A percentile compares a stretch with the other conserved stretches of the same genome.
Conservation (phyloP, 352 stramenopile genomes). For the Phytophthora citricola region DNA sequence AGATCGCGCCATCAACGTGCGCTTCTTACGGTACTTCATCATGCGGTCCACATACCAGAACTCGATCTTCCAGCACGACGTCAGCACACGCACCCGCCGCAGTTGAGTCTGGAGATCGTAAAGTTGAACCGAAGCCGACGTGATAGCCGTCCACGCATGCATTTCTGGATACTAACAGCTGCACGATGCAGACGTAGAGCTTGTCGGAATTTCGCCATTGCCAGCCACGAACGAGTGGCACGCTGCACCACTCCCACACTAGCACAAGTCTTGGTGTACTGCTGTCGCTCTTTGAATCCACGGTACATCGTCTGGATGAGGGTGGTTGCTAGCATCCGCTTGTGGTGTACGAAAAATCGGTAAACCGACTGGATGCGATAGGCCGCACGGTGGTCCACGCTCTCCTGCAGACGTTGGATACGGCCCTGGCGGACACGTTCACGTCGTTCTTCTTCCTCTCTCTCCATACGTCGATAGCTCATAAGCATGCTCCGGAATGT, state of each 20-base stretch:
- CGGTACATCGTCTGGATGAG: conserved; percentile 40
- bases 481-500: conserved; percentile 42
- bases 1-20: conserved; percentile 32
- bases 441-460: conserved; percentile 33
- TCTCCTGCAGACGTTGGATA: conserved; percentile 32
- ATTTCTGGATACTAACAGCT: conserved; percentile 55
- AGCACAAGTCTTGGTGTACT: conserved; percentile 15
- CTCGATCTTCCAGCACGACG: conserved; percentile 62
- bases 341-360: conserved; percentile 33
- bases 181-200: conserved; percentile 30
- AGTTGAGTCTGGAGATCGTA: conserved; percentile 48
- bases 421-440: conserved; percentile 34
- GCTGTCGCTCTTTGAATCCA: conserved; percentile 25
- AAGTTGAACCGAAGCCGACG: conserved; percentile 52
- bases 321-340: conserved; percentile 28
- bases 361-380: conserved; percentile 40
- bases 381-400: conserved; percentile 39
- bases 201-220: conserved; percentile 20
- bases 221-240: conserved; percentile 24
- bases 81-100: conserved; percentile 41
- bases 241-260: conserved; percentile 31
- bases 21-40: conserved; percentile 32
- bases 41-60: conserved; percentile 46
- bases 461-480: conserved; percentile 39
- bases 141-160: conserved; percentile 44